Base-by-base conservation (phyloP, 2,329 filamentous ascomycete species). In the Microcyclospora pomicola region DNA sequence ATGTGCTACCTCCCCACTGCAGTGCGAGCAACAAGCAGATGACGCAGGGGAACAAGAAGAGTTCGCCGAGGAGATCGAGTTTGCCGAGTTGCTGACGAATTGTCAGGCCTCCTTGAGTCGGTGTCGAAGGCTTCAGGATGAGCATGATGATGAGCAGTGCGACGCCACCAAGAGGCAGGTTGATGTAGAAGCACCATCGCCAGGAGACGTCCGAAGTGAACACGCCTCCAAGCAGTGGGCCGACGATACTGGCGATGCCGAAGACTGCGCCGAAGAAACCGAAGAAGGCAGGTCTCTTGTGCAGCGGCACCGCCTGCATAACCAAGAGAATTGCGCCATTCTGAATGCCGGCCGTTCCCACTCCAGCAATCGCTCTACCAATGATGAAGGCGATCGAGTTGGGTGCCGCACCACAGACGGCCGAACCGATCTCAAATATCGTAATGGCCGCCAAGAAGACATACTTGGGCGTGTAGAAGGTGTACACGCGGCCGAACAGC, bases 351-450 rank as follows among this genome's bases (percentile, higher is more conserved):
- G 59, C 61, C 16, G 56, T 56, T 9, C 64, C 63, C 11, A 57
- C 42, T 4, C 64, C 64, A 14, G 59, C 54, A 19, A 67, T 56
- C 0, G 61, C 56, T 30, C 64, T 41, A 6, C 64, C 64, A 12
- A 64, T 46, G 34, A 66, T 65, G 34, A 66, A 50, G 1, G 55
- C 54, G 6, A 49, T 51, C 4, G 53, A 58, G 35, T 52, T 59
- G 11, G 52, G 53, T 1, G 61, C 55, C 1, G 59, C 54, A 11
- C 34, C 73, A 45, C 71, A 75, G n/a, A 77, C 52, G 5, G 69
- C 45, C 1, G 70, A 73, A 2, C 73, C 73, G 5, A 73, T 13
- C 48, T 75, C 71, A 43, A 77, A 77, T 4, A 31, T n/a, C 30
- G 30, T 31, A 31, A 61, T 58, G 6, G 51, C 35, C 2, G 47